A percentile compares a stretch with the other conserved stretches of the same genome.
Evolutionary conservation across 257 asterid species (phyloP).

Genomic region (Nicotiana undulata): DNA sequence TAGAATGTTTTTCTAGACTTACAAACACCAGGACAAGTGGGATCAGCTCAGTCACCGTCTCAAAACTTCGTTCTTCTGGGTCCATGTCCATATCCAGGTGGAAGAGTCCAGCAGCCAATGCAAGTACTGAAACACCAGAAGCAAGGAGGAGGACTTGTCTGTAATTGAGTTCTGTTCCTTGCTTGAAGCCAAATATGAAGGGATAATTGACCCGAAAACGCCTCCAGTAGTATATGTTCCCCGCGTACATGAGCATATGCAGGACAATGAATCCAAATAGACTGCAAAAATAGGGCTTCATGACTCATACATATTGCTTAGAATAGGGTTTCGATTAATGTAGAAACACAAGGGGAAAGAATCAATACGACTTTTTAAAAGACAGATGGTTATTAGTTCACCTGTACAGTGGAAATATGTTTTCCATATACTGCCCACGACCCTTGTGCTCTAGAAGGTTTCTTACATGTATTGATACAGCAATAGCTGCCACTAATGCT

Average conservation of each 20-base stretch:
- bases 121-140: conserved; percentile 60
- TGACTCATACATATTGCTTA: background rate
- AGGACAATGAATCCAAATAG: conserved; percentile 59
- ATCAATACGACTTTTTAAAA: background rate
- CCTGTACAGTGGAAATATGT: conserved; percentile 82
- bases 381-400: conserved; percentile 8
- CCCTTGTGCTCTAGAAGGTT: conserved; percentile 41
- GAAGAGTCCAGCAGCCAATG: conserved; percentile 59
- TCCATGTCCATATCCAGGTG: conserved; percentile 83
- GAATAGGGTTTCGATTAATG: background rate
- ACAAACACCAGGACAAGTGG: conserved; percentile 55
- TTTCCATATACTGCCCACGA: conserved; percentile 50
- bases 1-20: conserved; percentile 16
- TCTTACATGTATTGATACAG: conserved; percentile 33
- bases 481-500: conserved; percentile 50
- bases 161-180: conserved; percentile 66
- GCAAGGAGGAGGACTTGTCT: conserved; percentile 71
- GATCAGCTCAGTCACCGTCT: conserved; percentile 49
- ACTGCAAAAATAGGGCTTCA: conserved; percentile 26
- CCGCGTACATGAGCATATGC: conserved; percentile 65
- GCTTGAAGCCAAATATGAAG: conserved; percentile 66
- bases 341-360: background rate
- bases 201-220: conserved; percentile 63
- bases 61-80: conserved; percentile 25
- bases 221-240: conserved; percentile 65